Evolutionary conservation across 768 basidiomycete species (phyloP), one percentile per base, ranked within the genome.

Genomic region (Clathrus columnatus): DNA sequence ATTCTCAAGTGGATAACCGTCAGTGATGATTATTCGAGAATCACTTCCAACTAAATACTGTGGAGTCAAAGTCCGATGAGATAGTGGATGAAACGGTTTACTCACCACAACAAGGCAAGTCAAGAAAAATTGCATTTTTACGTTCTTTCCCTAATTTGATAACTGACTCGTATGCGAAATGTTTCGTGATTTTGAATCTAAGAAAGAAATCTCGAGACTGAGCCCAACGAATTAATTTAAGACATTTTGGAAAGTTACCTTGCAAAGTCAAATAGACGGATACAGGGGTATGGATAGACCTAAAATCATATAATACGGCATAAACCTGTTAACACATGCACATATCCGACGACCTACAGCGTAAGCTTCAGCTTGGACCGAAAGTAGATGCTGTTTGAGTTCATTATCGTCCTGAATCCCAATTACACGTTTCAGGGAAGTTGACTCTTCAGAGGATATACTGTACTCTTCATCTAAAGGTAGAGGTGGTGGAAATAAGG

Each of bases 71-170:
- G 26, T 58, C 57, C 7, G 57, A 58, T 24, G 32, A 27, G n/a
- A 53, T 36, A 18, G 53, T 42, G 23, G 10, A 20, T 20, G 11
- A n/a, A 51, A 17, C 51, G 29, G 14, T 30, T 10, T 16, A 62
- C 71, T 56, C 57, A 77, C 75, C 67, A 57, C 74, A 75, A 56
- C 75, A 76, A 5, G 73, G 77, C 7, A 77, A 62, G 45, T 79
- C 77, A 7, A 78, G 64, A 20, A 76, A 64, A 11, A 78, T 65
- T 1, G 70, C 70, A 1, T 67, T 66, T 3, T 60, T 32, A 24
- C 70, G 71, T 26, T 71, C 69, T 48, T 57, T 64, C 7, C 70
- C 74, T 7, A 77, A 63, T 42, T 65, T 63, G 7, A 76, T 63
- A 7, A 74, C 59, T 1, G 32, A 29, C 8, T 60, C 20, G 44